Conservation (phyloP, 2,329 filamentous ascomycete genomes). For the Claviceps fusiformis region DNA sequence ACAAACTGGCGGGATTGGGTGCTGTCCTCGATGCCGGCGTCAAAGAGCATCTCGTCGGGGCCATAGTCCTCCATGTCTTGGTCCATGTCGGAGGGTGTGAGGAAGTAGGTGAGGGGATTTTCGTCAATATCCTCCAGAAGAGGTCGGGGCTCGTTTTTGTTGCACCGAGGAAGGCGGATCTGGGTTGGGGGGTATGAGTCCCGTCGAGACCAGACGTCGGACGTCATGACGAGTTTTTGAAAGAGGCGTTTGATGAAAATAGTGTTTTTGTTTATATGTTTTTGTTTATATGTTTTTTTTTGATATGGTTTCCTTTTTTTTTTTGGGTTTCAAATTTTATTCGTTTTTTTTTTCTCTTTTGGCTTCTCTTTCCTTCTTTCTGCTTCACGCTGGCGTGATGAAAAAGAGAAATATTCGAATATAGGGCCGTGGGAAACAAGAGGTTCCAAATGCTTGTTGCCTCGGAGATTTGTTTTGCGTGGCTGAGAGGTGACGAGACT, state of each 20-base stretch:
- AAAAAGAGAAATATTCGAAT: neutral
- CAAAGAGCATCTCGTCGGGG: constrained; percentile 35
- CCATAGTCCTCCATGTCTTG: constrained; percentile 26
- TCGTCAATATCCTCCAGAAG: constrained; percentile 36
- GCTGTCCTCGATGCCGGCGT: constrained; percentile 43
- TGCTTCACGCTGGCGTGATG: neutral
- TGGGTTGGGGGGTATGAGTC: constrained; percentile 42
- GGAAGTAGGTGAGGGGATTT: constrained; percentile 42
- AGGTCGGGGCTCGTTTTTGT: constrained; percentile 21
- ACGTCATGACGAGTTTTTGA: constrained; percentile 18
- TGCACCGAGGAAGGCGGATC: constrained; percentile 28
- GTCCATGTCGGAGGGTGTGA: constrained; percentile 33
- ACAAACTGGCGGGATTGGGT: constrained; percentile 31
- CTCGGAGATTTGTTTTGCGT: neutral
- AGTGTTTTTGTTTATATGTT: too few species aligned
- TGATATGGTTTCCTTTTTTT: too few species aligned
- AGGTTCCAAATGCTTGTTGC: neutral
- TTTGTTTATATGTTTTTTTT: too few species aligned
- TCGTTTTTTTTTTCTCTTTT: too few species aligned
- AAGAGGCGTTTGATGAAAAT: neutral
- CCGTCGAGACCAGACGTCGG: constrained; percentile 20
- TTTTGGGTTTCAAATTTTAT: too few species aligned
- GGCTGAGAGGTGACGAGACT: neutral
- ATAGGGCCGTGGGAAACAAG: neutral
- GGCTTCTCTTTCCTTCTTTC: too few species aligned